These are phyloP conservation scores for Citeromyces hawaiiensis DNA, from an alignment of 1,139 yeast species.

Conservation along the genomic window DNA sequence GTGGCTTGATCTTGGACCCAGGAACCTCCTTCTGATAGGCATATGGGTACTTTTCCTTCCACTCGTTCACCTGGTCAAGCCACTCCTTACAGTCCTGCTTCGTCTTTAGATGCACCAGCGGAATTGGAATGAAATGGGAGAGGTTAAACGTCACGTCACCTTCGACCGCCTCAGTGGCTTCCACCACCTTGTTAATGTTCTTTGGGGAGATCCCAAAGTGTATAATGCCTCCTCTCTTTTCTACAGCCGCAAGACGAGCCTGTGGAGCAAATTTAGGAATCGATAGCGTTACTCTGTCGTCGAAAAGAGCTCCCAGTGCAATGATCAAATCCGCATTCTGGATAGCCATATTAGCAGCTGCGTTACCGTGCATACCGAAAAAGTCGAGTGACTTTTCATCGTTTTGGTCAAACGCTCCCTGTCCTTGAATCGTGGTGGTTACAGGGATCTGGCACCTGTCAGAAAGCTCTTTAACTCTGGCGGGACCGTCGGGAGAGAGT, in stretches of 20 bases:
- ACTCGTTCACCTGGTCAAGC: slow-evolving; percentile 57
- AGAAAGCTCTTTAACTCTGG: slow-evolving; percentile 65
- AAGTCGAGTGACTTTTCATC: slow-evolving; percentile 86
- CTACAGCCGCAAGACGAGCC: slow-evolving; percentile 79
- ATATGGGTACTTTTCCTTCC: slow-evolving; percentile 86
- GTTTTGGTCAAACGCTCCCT: slow-evolving; percentile 88
- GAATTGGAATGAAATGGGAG: slow-evolving; percentile 55
- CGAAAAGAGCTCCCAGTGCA: slow-evolving; percentile 95
- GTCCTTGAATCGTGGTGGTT: slow-evolving; percentile 86
- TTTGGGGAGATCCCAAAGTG: slow-evolving; percentile 95
- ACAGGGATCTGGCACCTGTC: slow-evolving; percentile 92
- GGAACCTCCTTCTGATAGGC: slow-evolving; percentile 66
- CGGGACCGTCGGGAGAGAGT: slow-evolving; percentile 73
- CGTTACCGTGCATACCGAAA: slow-evolving; percentile 98
- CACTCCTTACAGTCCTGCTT: slow-evolving; percentile 56
- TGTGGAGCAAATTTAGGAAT: slow-evolving; percentile 85
- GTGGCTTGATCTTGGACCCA: slow-evolving; percentile 81
- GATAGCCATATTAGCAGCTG: slow-evolving; percentile 88
- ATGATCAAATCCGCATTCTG: slow-evolving; percentile 88
- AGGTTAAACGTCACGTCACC: slow-evolving; percentile 86
- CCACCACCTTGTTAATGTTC: slow-evolving; percentile 94
- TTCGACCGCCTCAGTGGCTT: slow-evolving; percentile 93
- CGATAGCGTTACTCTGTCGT: slow-evolving; percentile 92
- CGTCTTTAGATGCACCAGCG: slow-evolving; percentile 45
- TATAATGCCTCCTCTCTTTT: slow-evolving; percentile 87